Base-by-base conservation (phyloP, 441 rosid genomes). In the Mallotus repandus region DNA sequence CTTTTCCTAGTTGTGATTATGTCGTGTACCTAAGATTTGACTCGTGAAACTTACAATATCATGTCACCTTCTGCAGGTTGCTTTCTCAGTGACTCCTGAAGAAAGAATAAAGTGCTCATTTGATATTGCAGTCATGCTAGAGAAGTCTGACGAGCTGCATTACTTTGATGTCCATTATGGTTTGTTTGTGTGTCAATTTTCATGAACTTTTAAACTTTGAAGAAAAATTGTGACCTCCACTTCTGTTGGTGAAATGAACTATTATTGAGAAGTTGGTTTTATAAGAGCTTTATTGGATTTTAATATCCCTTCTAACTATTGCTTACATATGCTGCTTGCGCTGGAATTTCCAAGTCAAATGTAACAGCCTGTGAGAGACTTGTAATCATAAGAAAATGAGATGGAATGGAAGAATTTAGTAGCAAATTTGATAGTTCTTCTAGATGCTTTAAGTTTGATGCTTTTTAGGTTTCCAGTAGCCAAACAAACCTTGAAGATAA, bases 101-200 rank as follows among this genome's bases (percentile, higher is more conserved):
- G 77, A 52, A 67, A 48, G 67, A 82, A 85, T 79, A 79, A 76
- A 60, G 69, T 64, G 79, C 70, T 60, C 73, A 69, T 78, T 48
- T 66, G 52, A 49, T 49, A 38, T 15, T n/a, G 66, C 71, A n/a
- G 21, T 32, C 13, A 7, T 43, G 41, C 64, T 68, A 55, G 70
- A 29, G 77, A 77, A 70, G 63, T 46, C 75, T 54, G 55, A 49
- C 25, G 63, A 72, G 77, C 78, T 56, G 61, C 22, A 73, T 69
- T 66, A 57, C 32, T 49, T 52, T 63, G 74, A 49, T 63, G 9
- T 70, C 25, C 38, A 13, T 63, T 29, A 38, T 58, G 55, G 58
- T 70, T 15, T 79, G 66, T 74, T 11, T 78, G 71, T 41, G 19
- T 73, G 71, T 58, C 71, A 70, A 69, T 74, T 60, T 70, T n/a